Base-by-base conservation (phyloP, 352 stramenopile genomes). In the Globisporangium rhizosaccharum region DNA sequence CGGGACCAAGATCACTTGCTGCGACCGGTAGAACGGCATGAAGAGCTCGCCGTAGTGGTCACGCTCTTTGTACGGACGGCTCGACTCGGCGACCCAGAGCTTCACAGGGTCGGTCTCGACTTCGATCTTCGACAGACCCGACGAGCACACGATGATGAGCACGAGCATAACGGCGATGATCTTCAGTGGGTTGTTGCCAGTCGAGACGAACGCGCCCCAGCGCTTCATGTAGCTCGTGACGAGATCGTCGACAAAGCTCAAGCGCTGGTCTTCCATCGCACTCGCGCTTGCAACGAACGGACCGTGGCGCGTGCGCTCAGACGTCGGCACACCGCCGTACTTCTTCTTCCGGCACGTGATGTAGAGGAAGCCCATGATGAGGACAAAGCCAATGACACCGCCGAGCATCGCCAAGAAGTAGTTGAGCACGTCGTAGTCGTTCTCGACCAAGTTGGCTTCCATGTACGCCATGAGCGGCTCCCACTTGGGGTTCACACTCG, bases 1-100 rank as follows among this genome's bases (percentile, higher is more conserved):
- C 1, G 73, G 72, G 3, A 73, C 67, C 20, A 89, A 62, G 39
- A 89, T 66, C n/a, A 87, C 47, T 46, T 89, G 79, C 39, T 77
- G 65, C 14, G 70, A 74, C 25, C 76, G 69, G 46, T 84, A 82
- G 55, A 83, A 84, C 10, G 72, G 72, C 52, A 70, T 72, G 56
- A 89, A 89, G 23, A 85, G 59, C 58, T 83, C 61, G 15, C 56
- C 71, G 49, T 74, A 85, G 17, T 67, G 70, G 30, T 70, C 53
- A 3, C 72, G 67, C 36, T 85, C 70, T 30, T 80, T 68, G 62
- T 67, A 85, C 26, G 70, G 58, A 23, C 62, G 69, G 30, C 71
- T 87, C 0, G 60, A 69, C 30, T 73, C 71, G 39, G 77, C 47
- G 1, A 79, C 70, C 77, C 77, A 87, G 14, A 87, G 64, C 62